These are phyloP conservation scores for Pleurotus cornucopiae DNA, from an alignment of 768 basidiomycete species.

Conservation along the genomic window DNA sequence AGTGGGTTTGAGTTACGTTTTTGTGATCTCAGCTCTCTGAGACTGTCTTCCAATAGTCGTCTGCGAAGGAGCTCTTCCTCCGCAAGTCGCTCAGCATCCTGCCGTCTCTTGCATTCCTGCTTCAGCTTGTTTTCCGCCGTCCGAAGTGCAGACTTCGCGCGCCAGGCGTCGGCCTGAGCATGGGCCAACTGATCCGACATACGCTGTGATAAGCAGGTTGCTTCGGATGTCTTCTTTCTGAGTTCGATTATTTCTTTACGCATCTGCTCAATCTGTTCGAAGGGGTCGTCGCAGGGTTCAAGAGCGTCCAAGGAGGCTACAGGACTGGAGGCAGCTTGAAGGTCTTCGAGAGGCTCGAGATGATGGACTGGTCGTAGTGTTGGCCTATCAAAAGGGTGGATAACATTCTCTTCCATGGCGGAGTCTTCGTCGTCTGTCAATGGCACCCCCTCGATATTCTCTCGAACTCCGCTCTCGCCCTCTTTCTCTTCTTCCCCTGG, in stretches of 20 bases:
- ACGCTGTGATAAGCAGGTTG: slow-evolving; percentile 57
- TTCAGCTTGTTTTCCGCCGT: slow-evolving; percentile 55
- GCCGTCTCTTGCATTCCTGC: slow-evolving; percentile 52
- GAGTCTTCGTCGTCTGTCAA: slow-evolving; percentile 28
- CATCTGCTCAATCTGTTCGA: slow-evolving; percentile 55
- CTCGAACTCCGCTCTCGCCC: slow-evolving; percentile 10
- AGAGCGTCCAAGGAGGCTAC: slow-evolving; percentile 30
- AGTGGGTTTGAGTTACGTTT: background rate
- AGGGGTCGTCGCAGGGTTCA: slow-evolving; percentile 21
- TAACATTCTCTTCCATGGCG: slow-evolving; percentile 50
- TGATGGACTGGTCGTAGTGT: slow-evolving; percentile 20
- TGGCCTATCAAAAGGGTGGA: slow-evolving; percentile 40
- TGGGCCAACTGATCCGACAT: slow-evolving; percentile 70
- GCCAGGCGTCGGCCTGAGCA: slow-evolving; percentile 56
- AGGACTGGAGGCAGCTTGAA: slow-evolving; percentile 36
- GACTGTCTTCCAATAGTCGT: slow-evolving; percentile 46
- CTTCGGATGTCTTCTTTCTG: slow-evolving; percentile 65
- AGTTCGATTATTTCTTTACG: slow-evolving; percentile 61
- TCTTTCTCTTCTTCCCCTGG: slow-evolving; percentile 18
- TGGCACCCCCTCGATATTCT: slow-evolving; percentile 23
- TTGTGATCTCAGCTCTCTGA: slow-evolving; percentile 29
- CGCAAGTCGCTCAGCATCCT: slow-evolving; percentile 51
- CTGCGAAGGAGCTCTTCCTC: slow-evolving; percentile 46
- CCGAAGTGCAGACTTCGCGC: slow-evolving; percentile 50
- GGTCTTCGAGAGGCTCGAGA: slow-evolving; percentile 17